Evolutionary conservation across 306 rosid species (phyloP), one percentile per base, ranked within the genome.

Genomic region (Adenanthera pavonina): DNA sequence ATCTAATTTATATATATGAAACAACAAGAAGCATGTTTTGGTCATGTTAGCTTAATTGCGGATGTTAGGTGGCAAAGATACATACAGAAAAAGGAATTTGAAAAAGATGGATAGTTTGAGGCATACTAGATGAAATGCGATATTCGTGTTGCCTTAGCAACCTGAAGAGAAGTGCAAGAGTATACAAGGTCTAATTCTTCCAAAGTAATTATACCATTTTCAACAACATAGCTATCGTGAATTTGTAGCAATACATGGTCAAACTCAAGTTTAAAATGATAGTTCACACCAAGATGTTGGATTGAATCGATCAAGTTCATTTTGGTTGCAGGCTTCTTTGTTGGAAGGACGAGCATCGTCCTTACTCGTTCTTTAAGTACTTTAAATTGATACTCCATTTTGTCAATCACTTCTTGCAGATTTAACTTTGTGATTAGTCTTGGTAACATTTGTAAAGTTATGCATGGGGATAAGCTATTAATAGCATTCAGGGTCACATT

Each of bases 181-280:
- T 25, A 48, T 43, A 36, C 2, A 25, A 88, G 83, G 34, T 86
- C 85, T 36, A 35, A 41, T 25, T 25, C 30, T 8, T 49, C 33
- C 2, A 19, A 5, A 41, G 40, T 33, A 15, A 34, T 33, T 40
- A 5, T 14, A 1, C 34, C 13, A 47, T 47, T 69, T 51, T 65
- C 30, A 25, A 25, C 78, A 17, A 6, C 8, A 2, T 52, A n/a
- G 7, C 9, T 36, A 10, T 46, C 34, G 11, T 83, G 52, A n/a
- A 83, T 53, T 7, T 51, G 57, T 11, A 70, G 36, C 59, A 88
- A 75, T 3, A 70, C 4, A 13, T 66, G 33, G 7, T 59, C 56
- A 20, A 83, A 78, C 44, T 88, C 87, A 8, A 1, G 48, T 76
- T 88, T 81, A 19, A 88, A 83, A 72, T 88, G 80, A 15, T 83